Evolutionary conservation across 1,284 basidiomycete genomes (phyloP), one percentile per base, ranked within the genome.

Genomic region (Mycosarcoma mackinlayi): DNA sequence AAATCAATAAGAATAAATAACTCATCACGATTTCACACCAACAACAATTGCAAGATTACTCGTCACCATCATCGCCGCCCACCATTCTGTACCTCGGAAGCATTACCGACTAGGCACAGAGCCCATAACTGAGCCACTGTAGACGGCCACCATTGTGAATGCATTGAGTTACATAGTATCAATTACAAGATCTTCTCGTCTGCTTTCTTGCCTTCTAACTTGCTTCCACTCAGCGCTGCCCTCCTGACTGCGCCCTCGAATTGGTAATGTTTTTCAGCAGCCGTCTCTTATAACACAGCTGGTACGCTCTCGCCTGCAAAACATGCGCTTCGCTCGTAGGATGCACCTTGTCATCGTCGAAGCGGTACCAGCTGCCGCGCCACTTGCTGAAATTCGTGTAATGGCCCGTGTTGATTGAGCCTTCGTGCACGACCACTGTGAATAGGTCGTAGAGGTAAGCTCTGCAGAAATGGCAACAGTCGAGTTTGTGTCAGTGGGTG

Each of bases 351-450:
- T 95, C 93, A 77, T 97, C 94, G 81, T 97, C 93, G 83, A 93
- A 95, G 25, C 90, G 89, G 84, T 92, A 95, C 94, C 94, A 97
- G 40, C 51, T 68, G 68, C 92, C 88, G 58, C 89, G 86, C 73
- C 88, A 91, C 27, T 90, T 87, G 23, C 90, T 89, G 79, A 87
- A 93, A 82, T 90, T 92, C 25, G 90, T 92, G 83, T 97, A 97
- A 80, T 97, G 94, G 0, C 94, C 94, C 61, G 93, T 96, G 83
- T 94, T 91, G 77, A 98, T 89, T 34, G 65, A 61, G 9, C 94
- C 94, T 81, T 96, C 92, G 83, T 97, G 94, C 66, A 93, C 94
- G 61, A 97, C 90, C 30, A 97, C 93, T 8, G 92, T 91, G 77
- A 95, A 94, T 2, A 97, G 87, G 78, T 96, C 92, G 82, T 96